These are phyloP conservation scores for Chloris gayana DNA, from an alignment of 176 grass and related monocot genomes.

Conservation along the genomic window DNA sequence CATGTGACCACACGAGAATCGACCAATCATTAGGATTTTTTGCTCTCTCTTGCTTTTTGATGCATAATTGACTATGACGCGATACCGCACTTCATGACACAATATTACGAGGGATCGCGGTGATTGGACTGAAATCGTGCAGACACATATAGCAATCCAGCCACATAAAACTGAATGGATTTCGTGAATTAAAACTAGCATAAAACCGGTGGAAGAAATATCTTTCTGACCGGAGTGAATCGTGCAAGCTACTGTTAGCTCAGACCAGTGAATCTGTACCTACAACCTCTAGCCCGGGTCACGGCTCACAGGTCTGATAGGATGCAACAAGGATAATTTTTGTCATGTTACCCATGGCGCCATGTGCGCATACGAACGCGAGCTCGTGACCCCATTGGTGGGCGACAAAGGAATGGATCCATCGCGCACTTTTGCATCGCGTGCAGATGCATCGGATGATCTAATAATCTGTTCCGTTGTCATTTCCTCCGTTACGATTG, in stretches of 20 bases:
- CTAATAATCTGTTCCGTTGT: constrained; percentile 26
- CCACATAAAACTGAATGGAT: neutral
- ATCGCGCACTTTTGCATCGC: constrained; percentile 32
- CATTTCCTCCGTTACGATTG: neutral
- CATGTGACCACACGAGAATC: constrained; percentile 11
- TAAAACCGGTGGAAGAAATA: neutral
- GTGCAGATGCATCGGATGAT: constrained; percentile 19
- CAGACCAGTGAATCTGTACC: neutral
- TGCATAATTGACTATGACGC: constrained; percentile 37
- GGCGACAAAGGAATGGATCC: constrained; percentile 18
- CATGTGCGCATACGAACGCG: constrained; percentile 8
- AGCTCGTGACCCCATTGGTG: constrained; percentile 41
- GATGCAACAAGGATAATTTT: constrained; percentile 32
- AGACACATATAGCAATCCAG: neutral
- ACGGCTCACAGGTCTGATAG: neutral
- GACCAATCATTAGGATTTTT: constrained; percentile 2
- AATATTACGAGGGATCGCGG: neutral
- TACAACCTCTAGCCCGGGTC: neutral
- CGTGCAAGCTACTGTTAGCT: neutral
- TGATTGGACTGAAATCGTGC: neutral
- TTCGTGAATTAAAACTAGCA: neutral
- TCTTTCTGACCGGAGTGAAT: neutral
- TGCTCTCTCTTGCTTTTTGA: neutral
- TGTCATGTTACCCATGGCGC: constrained; percentile 20
- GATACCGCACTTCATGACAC: constrained; percentile 4